Percentiles rank a stretch among this genome's conserved stretches.
phyloP scores from a whole-genome alignment of 2,329 filamentous ascomycete species.

The Aureobasidium sp. region DNA sequence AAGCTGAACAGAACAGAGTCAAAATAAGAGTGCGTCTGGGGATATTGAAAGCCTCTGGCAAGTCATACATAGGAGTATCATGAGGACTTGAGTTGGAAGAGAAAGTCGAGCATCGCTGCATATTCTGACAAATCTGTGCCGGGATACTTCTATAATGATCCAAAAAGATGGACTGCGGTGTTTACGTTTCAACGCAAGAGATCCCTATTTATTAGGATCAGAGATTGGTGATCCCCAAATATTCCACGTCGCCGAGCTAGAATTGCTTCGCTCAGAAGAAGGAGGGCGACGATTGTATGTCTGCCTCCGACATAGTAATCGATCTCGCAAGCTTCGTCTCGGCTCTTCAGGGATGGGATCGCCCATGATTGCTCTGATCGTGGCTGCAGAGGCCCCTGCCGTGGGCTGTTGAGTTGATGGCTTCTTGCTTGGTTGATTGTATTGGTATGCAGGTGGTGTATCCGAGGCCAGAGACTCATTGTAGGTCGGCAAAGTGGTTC shows the following conservation, averaged over 20 bases:
- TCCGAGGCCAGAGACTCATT: not conserved
- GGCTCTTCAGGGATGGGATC: not conserved
- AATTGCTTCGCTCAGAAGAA: not conserved
- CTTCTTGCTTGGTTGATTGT: not conserved
- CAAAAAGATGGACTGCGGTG: too few species aligned
- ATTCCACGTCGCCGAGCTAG: not conserved
- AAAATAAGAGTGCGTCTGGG: too few species aligned
- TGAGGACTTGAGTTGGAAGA: too few species aligned
- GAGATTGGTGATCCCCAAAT: conserved; percentile 1
- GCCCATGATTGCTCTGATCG: not conserved
- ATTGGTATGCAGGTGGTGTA: not conserved
- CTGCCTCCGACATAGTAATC: not conserved
- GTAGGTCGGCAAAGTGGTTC: not conserved
- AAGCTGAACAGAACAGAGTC: too few species aligned
- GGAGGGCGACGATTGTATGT: conserved; percentile 6
- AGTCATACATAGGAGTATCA: too few species aligned
- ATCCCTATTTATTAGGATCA: not conserved
- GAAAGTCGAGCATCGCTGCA: too few species aligned
- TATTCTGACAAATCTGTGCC: too few species aligned
- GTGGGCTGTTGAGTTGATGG: not conserved
- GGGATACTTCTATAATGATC: too few species aligned
- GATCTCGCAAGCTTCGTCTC: not conserved
- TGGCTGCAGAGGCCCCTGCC: conserved; percentile 1
- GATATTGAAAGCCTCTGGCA: too few species aligned
- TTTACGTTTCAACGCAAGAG: not conserved